Base-by-base conservation (phyloP, 345 rosid genomes). In the Linum tenue region DNA sequence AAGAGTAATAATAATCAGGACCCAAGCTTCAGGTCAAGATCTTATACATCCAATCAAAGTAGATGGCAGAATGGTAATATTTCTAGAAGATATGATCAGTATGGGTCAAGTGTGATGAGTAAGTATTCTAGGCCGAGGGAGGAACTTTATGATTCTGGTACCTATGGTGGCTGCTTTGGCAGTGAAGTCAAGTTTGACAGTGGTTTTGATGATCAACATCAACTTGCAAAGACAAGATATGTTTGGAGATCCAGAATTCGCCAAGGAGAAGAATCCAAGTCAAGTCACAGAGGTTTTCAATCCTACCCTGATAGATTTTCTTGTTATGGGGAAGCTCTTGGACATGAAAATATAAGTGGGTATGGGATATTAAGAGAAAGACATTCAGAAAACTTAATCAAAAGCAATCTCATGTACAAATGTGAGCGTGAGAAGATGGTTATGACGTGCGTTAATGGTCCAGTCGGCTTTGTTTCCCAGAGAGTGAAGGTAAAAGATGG, bases 401-500 rank as follows among this genome's bases (percentile, higher is more conserved):
- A 63, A 68, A 75, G 73, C 69, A 73, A 65, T 65, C 41, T 55
- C 70, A 71, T 36, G 72, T 62, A 17, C 68, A 75, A 71, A 77
- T 67, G 75, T 66, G 72, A 78, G 66, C 67, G 61, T 69, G 70
- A 64, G 69, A 42, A 70, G 76, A 64, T 72, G 64, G 55, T 64
- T 73, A 60, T 36, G 73, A 76, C 74, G 56, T 73, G 73, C 71
- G 10, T 44, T 7, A 68, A 73, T 77, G 79, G 72, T 80, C 68
- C 85, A 36, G 75, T 65, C 58, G 69, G 81, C 77, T 65, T 77
- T 65, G 66, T 62, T 82, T 75, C 74, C 75, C 76, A 80, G 69
- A 77, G 70, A 74, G 76, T 69, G 70, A 82, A 89, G 96, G 96
- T 85, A 82, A 83, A 22, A 74, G 76, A 67, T 59, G 72, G 59